Conservation (phyloP, 164 flowering plant species). For the Dillenia turbinata region DNA sequence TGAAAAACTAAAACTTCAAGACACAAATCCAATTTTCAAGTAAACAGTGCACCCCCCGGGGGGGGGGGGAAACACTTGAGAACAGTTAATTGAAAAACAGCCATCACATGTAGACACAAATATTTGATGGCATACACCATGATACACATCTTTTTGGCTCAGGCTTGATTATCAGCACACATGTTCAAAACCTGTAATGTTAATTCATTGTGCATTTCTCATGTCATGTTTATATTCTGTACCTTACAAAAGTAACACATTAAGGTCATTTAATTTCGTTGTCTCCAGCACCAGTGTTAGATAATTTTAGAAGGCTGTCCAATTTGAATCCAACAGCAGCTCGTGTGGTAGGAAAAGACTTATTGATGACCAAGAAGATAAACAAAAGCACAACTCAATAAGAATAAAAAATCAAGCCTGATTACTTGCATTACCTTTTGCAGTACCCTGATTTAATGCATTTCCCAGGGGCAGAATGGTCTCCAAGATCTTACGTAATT, state of each 20-base stretch:
- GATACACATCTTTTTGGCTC: no score
- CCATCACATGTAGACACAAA: no score
- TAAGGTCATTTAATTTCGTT: constrained; percentile 78
- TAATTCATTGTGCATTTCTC: no score
- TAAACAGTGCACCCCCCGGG: no score
- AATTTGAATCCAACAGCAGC: constrained; percentile 97
- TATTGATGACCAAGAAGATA: no score
- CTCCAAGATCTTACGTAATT: constrained; percentile 92
- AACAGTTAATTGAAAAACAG: no score
- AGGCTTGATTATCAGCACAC: no score
- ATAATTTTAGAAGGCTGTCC: constrained; percentile 95
- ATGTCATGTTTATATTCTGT: neutral
- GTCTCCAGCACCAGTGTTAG: constrained; percentile 97
- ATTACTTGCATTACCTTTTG: constrained; percentile 53
- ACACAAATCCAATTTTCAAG: no score
- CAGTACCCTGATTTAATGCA: constrained; percentile 97
- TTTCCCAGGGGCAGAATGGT: constrained; percentile 93
- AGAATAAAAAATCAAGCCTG: neutral
- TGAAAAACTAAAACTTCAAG: no score
- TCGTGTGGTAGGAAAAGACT: constrained; percentile 39
- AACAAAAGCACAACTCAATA: neutral
- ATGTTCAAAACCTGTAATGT: no score
- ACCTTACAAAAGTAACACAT: constrained; percentile 99
- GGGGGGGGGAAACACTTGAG: no score
- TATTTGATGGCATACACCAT: no score